phyloP scores from a whole-genome alignment of 305 asterid species.

The Solanum aculeatissimum region DNA sequence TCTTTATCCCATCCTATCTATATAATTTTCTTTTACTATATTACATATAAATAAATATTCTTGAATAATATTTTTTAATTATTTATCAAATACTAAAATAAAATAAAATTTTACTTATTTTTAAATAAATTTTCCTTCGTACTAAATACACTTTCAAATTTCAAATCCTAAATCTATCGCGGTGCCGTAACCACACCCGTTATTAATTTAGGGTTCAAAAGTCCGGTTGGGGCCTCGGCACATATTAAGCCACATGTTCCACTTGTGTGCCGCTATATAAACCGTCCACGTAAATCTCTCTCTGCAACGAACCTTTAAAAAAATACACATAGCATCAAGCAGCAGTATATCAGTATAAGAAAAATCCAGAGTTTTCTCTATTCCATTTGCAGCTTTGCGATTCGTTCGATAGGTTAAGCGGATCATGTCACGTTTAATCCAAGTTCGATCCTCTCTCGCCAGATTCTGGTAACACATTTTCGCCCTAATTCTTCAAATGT shows the following conservation, averaged over 20 bases:
- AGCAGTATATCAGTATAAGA: background rate
- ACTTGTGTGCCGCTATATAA: background rate
- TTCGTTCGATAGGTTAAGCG: background rate
- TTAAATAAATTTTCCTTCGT: no score
- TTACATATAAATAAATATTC: no score
- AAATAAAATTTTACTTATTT: no score
- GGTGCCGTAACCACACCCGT: background rate
- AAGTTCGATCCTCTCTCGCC: conserved; percentile 23
- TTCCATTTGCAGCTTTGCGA: background rate
- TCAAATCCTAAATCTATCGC: background rate
- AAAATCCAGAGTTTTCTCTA: background rate
- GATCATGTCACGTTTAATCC: conserved; percentile 47
- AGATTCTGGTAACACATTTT: conserved; percentile 29
- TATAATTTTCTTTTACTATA: no score
- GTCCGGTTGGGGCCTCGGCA: background rate
- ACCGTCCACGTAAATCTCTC: background rate
- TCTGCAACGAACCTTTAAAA: background rate
- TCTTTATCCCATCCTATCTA: no score
- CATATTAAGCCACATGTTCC: conserved; percentile 24
- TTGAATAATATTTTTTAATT: no score
- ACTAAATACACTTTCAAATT: no score
- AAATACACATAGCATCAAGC: background rate
- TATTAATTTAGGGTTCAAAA: background rate
- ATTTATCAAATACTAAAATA: no score
- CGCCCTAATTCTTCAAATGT: background rate